These are phyloP conservation scores for Lagerstroemia speciosa DNA, from an alignment of 345 rosid genomes.

Conservation along the genomic window DNA sequence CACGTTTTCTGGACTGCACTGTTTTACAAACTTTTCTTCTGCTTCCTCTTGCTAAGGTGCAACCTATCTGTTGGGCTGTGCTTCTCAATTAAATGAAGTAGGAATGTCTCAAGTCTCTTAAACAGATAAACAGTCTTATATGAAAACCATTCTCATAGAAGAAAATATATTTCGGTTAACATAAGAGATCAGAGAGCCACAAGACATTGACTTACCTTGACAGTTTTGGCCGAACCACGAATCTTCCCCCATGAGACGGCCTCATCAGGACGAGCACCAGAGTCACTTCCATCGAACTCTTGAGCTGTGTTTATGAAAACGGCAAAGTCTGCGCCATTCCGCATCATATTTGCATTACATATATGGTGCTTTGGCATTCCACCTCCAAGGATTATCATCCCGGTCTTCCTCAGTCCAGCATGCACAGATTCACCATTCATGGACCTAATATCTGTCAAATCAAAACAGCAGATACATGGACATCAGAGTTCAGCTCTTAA, in stretches of 20 bases:
- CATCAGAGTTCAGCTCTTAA: background rate
- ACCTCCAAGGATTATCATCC: slow-evolving; percentile 87
- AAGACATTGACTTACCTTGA: slow-evolving; percentile 41
- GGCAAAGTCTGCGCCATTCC: slow-evolving; percentile 86
- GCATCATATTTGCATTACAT: slow-evolving; percentile 97
- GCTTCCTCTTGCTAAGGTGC: too few relatives aligned
- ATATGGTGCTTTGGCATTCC: slow-evolving; percentile 95
- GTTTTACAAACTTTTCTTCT: too few relatives aligned
- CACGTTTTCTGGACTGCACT: too few relatives aligned
- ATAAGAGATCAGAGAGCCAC: background rate
- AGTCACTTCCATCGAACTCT: slow-evolving; percentile 96
- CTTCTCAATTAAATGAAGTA: too few relatives aligned
- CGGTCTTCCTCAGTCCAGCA: slow-evolving; percentile 72
- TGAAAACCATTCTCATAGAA: too few relatives aligned
- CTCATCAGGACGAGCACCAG: slow-evolving; percentile 93
- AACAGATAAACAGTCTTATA: too few relatives aligned
- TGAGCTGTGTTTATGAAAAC: slow-evolving; percentile 86
- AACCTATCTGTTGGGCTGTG: too few relatives aligned
- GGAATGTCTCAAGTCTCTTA: too few relatives aligned
- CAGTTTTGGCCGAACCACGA: slow-evolving; percentile 69
- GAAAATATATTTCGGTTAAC: background rate
- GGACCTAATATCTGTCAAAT: slow-evolving; percentile 60
- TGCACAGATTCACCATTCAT: slow-evolving; percentile 78
- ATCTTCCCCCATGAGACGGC: slow-evolving; percentile 97
- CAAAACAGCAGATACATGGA: background rate